Conservation (phyloP, 1,284 basidiomycete genomes). For the Microbotryum scabiosae region DNA sequence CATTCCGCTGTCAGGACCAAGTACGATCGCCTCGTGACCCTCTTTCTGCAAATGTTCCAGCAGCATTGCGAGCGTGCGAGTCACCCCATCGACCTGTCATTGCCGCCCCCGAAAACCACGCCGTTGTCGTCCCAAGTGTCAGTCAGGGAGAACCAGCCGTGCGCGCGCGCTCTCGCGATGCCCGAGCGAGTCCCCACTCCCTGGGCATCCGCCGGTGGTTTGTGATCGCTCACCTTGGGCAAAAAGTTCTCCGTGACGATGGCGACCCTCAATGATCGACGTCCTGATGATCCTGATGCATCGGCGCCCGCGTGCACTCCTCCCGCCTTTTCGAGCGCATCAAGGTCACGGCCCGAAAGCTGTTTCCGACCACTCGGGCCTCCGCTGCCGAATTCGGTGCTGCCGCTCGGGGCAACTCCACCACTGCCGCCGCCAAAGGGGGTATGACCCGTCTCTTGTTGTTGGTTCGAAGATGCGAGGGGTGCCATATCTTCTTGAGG, state of each 20-base stretch:
- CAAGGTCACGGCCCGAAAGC: conserved; percentile 14
- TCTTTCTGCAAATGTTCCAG: conserved; percentile 49
- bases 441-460: too few species aligned
- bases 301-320: neutral
- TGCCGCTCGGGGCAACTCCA: too few species aligned
- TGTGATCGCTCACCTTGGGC: conserved; percentile 43
- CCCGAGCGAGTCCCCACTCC: too few species aligned
- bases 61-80: conserved; percentile 49
- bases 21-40: conserved; percentile 50
- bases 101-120: neutral
- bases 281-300: neutral
- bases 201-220: neutral
- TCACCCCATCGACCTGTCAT: conserved; percentile 47
- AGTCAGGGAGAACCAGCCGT: neutral
- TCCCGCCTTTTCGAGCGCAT: conserved; percentile 19
- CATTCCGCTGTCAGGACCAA: conserved; percentile 49
- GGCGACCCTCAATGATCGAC: conserved; percentile 36
- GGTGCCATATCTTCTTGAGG: too few species aligned
- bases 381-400: too few species aligned
- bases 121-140: neutral
- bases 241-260: conserved; percentile 49
- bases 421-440: too few species aligned
- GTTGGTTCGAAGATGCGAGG: too few species aligned
- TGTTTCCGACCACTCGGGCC: neutral
- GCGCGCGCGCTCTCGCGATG: neutral